Evolutionary conservation across 805 yeast genomes (phyloP), one percentile per base, ranked within the genome.

Genomic region (Metschnikowia kofuensis): DNA sequence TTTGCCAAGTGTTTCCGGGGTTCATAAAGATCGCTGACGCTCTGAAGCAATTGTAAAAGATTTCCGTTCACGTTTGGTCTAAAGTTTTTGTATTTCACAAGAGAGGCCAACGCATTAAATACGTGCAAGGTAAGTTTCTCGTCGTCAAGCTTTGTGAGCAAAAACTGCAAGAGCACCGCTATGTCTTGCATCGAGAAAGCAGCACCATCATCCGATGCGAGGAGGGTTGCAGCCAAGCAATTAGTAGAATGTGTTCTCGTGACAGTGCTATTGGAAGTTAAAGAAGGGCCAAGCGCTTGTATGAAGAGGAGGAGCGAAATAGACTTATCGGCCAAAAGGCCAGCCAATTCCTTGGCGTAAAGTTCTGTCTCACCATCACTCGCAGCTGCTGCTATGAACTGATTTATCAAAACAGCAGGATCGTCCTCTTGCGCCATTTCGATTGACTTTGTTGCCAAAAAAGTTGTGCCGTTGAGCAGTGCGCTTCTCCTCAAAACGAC

Each of bases 81-180:
- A 56, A 82, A 80, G 45, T 71, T 76, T n/a, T 71, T 67, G 84
- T 80, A 83, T 31, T 54, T 50, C 6, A 79, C 68, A 11, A 89
- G 62, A 1, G 82, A 71, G 14, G 59, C 60, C 7, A 91, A 54
- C 0, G 89, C 90, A 9, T 59, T 62, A 2, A 85, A 63, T 1
- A 84, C 76, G 50, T 80, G 79, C 35, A 68, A 68, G 30, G 82
- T 59, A 38, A 85, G 75, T 4, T 72, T 65, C 13, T 75, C 72
- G 59, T 90, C 97, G 11, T 82, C 86, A 21, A 89, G 64, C 55
- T 92, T 85, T 14, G 83, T 81, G 13, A 76, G 51, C 47, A 82
- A 77, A 63, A 92, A 92, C 6, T 77, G 75, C 14, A 77, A 48
- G 45, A 82, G 64, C 11, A 79, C 84, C 27, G 64, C 59, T 8